Conservation (phyloP, 2,329 filamentous ascomycete genomes). For the Purpureocillium lavendulum region DNA sequence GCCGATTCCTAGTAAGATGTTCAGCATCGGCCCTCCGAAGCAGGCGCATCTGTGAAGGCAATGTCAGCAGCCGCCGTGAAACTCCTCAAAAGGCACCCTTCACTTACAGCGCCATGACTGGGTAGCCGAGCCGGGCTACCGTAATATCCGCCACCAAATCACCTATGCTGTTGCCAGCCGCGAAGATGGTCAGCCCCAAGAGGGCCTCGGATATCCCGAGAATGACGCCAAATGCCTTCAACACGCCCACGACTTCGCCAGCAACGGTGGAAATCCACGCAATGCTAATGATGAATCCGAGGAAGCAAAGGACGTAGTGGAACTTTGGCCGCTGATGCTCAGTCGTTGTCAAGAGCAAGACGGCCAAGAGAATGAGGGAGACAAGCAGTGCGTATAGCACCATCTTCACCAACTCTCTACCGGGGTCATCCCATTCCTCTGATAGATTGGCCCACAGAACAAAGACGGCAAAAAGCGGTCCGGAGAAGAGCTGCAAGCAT, state of each 20-base stretch:
- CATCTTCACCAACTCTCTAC: slow-evolving; percentile 44
- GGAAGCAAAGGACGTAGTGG: slow-evolving; percentile 72
- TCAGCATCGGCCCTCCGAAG: slow-evolving; percentile 97
- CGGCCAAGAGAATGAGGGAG: slow-evolving; percentile 58
- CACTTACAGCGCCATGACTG: slow-evolving; percentile 79
- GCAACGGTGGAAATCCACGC: slow-evolving; percentile 96
- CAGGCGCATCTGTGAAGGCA: slow-evolving; percentile 59
- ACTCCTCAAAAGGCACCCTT: no score
- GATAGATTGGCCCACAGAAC: slow-evolving; percentile 64
- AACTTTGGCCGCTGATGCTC: slow-evolving; percentile 60
- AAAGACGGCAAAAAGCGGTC: slow-evolving; percentile 73
- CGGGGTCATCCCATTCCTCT: slow-evolving; percentile 47
- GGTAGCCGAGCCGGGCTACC: slow-evolving; percentile 84
- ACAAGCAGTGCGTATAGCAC: slow-evolving; percentile 56
- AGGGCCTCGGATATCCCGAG: slow-evolving; percentile 91
- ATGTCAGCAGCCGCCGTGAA: not conserved
- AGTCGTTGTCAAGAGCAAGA: slow-evolving; percentile 62
- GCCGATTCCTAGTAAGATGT: slow-evolving; percentile 93
- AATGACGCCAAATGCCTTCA: slow-evolving; percentile 89
- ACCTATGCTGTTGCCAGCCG: slow-evolving; percentile 89
- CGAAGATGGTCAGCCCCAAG: slow-evolving; percentile 89
- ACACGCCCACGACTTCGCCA: slow-evolving; percentile 86
- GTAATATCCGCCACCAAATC: slow-evolving; percentile 94
- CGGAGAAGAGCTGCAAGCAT: slow-evolving; percentile 74
- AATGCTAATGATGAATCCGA: slow-evolving; percentile 86